Base-by-base conservation (phyloP, 225 moss, liverwort and hornwort species). In the Thuidium tamariscinum region DNA sequence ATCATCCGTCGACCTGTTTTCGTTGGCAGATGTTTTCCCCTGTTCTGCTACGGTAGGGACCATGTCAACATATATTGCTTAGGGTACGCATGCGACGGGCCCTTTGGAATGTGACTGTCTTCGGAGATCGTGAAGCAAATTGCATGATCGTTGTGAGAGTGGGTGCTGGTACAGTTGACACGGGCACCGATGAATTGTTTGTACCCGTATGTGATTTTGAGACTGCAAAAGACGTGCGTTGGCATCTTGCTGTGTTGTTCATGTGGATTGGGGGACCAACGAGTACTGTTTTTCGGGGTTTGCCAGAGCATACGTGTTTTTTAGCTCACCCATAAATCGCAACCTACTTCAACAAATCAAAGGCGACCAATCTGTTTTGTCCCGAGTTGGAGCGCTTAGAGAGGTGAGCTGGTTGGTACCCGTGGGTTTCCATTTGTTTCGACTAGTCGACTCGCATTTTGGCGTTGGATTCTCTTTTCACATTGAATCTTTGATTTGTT, bases 281-380 rank as follows among this genome's bases (percentile, higher is more conserved):
- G 32, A 63, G 69, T 89, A 70, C 80, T 84, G 76, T 71, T 73
- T 66, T 84, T 55, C 68, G 86, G 73, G 80, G 79, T 80, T 84
- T 82, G 86, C 55, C 86, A 97, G 96, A 85, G 97, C 97, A 60
- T 95, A 97, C 91, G 95, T 97, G 72, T 97, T 94, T 90, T 97
- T 97, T 83, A 96, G 95, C 90, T 93, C 93, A 51, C 95, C 94
- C 67, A 94, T 97, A 82, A 91, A 92, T 39, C 93, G 89, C 74
- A 92, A 94, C 88, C 89, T 96, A 54, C 93, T 97, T 59, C 96
- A 96, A 93, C 91, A 88, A 84, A 97, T 97, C 85, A 97, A 96
- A 87, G 91, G 96, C 77, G 94, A 96, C 54, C 92, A 94, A 64
- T 91, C 92, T 83, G 95, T 97, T 79, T 86, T 96, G 79, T 93